Evolutionary conservation across 2,329 filamentous ascomycete genomes (phyloP).

Genomic region (Calonectria leucothoes): DNA sequence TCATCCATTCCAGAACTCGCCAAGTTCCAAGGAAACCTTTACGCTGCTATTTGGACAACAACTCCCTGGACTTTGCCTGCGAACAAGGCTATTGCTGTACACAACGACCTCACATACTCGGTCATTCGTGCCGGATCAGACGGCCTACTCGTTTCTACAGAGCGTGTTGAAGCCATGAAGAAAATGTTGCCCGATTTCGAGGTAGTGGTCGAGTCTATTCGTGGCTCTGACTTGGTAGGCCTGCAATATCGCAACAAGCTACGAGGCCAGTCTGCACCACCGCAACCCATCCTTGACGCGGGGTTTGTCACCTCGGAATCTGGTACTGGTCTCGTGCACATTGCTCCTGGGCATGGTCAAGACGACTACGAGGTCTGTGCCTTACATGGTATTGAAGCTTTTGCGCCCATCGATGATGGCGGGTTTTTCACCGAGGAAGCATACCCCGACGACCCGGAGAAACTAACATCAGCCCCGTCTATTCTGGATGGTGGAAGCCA

Average conservation of each 20-base stretch:
- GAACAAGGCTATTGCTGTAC: slow-evolving; percentile 89
- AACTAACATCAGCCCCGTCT: slow-evolving; percentile 73
- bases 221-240: slow-evolving; percentile 73
- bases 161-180: slow-evolving; percentile 71
- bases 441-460: slow-evolving; percentile 74
- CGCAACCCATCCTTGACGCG: slow-evolving; percentile 81
- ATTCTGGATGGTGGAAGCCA: slow-evolving; percentile 78
- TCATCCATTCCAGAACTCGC: slow-evolving; percentile 49
- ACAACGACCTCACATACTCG: slow-evolving; percentile 78
- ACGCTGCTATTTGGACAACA: slow-evolving; percentile 97
- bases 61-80: slow-evolving; percentile 98
- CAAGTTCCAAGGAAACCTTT: slow-evolving; percentile 63
- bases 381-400: slow-evolving; percentile 75
- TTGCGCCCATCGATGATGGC: slow-evolving; percentile 85
- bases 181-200: slow-evolving; percentile 63
- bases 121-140: slow-evolving; percentile 69
- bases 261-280: slow-evolving; percentile 64
- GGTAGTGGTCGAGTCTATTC: slow-evolving; percentile 66
- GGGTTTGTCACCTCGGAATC: slow-evolving; percentile 91
- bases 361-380: slow-evolving; percentile 92
- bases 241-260: slow-evolving; percentile 79
- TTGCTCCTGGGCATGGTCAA: slow-evolving; percentile 94
- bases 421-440: slow-evolving; percentile 86
- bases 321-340: slow-evolving; percentile 95
- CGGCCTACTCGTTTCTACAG: slow-evolving; percentile 78